Evolutionary conservation across 1,284 basidiomycete genomes (phyloP).

Genomic region (Trametes polyzona): DNA sequence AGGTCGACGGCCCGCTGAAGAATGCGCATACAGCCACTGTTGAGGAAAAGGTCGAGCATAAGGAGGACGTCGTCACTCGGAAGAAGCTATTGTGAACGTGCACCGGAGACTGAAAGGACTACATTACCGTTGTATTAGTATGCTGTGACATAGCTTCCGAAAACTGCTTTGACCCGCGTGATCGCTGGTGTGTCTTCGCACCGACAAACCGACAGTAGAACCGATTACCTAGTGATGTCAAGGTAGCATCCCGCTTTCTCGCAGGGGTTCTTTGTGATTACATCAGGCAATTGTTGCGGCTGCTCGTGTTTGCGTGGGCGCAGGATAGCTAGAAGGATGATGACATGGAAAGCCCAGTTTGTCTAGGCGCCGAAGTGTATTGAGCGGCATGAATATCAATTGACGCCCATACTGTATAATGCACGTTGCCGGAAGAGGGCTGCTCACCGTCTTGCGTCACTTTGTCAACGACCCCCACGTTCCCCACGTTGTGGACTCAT

Average conservation of each 20-base stretch:
- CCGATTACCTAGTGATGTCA: too few species aligned
- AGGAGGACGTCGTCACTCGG: conserved; percentile 10
- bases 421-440: conserved; percentile 14
- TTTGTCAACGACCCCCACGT: conserved; percentile 13
- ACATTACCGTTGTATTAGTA: background rate
- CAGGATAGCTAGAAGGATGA: too few species aligned
- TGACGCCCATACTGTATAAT: conserved; percentile 7
- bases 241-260: too few species aligned
- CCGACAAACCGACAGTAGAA: too few species aligned
- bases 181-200: background rate
- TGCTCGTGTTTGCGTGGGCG: too few species aligned
- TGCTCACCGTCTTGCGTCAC: conserved; percentile 13
- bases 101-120: background rate
- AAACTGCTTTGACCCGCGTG: background rate
- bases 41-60: conserved; percentile 13
- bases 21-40: conserved; percentile 12
- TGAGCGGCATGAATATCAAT: too few species aligned
- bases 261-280: too few species aligned
- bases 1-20: conserved; percentile 48
- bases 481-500: conserved; percentile 6
- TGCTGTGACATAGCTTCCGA: background rate
- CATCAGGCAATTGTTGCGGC: too few species aligned
- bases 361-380: too few species aligned
- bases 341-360: too few species aligned
- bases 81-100: conserved; percentile 2